Conservation (phyloP, 352 stramenopile genomes). For the Globisporangium alternatum region DNA sequence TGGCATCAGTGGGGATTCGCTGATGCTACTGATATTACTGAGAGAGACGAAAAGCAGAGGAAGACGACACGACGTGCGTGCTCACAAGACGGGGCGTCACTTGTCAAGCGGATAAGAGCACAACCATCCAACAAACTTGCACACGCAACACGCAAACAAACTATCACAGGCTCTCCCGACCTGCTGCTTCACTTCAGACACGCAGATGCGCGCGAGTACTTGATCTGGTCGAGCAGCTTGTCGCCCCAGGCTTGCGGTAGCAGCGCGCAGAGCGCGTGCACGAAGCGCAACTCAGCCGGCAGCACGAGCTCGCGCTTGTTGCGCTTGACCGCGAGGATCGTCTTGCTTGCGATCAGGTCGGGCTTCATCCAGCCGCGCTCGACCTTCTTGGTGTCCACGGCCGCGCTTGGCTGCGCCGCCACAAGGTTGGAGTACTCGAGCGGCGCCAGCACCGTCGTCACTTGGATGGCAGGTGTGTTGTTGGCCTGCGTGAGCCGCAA, state of each 20-base stretch:
- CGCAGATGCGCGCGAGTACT: constrained; percentile 13
- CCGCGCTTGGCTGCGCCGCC: not conserved
- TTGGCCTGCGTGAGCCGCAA: not conserved
- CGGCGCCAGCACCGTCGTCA: constrained; percentile 15
- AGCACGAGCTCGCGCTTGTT: constrained; percentile 19
- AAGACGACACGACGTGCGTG: too few species aligned
- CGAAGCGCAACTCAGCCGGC: constrained; percentile 7
- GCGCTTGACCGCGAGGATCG: constrained; percentile 15
- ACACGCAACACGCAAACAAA: not conserved
- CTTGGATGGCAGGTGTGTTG: constrained; percentile 1
- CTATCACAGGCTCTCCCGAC: too few species aligned
- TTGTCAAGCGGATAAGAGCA: not conserved
- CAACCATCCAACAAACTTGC: not conserved
- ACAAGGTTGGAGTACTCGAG: constrained; percentile 13
- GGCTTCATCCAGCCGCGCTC: constrained; percentile 17
- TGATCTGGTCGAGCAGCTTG: constrained; percentile 18
- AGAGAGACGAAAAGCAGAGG: too few species aligned
- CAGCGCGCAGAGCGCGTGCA: constrained; percentile 8
- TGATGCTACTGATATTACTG: not conserved
- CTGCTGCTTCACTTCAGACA: not conserved
- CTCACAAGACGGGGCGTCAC: too few species aligned
- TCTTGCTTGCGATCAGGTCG: constrained; percentile 13
- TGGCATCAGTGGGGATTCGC: too few species aligned
- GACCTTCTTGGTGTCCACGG: not conserved
- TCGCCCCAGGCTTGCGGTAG: constrained; percentile 20